Evolutionary conservation across 805 yeast species (phyloP), one percentile per base, ranked within the genome.

Genomic region (Cyberlindnera mrakii): DNA sequence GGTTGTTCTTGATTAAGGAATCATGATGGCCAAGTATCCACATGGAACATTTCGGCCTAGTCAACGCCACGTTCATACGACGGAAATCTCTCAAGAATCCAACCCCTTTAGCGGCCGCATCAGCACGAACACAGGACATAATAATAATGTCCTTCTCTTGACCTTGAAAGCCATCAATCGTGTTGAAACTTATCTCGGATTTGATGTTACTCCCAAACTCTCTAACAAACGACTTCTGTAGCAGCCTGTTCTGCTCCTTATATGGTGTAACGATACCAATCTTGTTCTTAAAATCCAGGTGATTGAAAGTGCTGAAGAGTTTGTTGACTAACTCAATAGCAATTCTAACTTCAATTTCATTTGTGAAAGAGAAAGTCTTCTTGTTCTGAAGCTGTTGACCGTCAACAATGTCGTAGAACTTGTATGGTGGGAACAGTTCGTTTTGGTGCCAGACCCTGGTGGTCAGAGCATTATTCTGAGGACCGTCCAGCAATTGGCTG

Each of bases 81-180:
- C 99, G 75, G 32, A 82, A 74, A 64, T 93, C 99, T 37, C 84
- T 82, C 60, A 93, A 72, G 65, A 93, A 93, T 15, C 98, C 99
- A 46, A 91, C 87, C 37, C 80, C 74, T 29, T 55, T 51, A 10
- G 63, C 55, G 8, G 72, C 75, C 13, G 75, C 69, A 38, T 80
- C 83, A 0, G 98, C 96, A 55, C 99, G 77, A 4, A 93, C 99
- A 77, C 98, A 91, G 0, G 98, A 89, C 71, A 93, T 82, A 39
- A 93, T 77, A 48, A 93, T 87, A 37, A 93, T 78, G 49, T 91
- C 97, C 62, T 91, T 93, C 59, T 93, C 99, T 63, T 93, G 98
- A 50, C 96, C 97, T 67, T 89, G 99, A 60, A 90, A 93, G 1
- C 98, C 99, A 72, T 93, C 99, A 47, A 93, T 89, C 0, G 99